phyloP scores from a whole-genome alignment of 805 yeast genomes.

The Wickerhamomyces chambardii region DNA sequence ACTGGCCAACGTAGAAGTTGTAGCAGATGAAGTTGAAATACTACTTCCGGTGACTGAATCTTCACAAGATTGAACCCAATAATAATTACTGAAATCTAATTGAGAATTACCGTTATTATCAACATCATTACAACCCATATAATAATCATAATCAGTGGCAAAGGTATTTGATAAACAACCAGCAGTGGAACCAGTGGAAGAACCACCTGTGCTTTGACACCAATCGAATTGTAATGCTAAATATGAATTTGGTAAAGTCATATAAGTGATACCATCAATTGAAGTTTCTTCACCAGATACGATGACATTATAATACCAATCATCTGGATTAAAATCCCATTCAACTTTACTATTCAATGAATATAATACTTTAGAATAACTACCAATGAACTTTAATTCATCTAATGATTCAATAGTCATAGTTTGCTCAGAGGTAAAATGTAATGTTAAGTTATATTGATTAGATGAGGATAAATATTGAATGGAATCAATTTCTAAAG shows the following conservation, averaged over 20 bases:
- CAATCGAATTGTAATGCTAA: conserved; percentile 12
- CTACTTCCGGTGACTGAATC: not conserved
- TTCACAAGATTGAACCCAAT: conserved; percentile 16
- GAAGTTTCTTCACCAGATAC: not conserved
- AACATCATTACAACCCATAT: conserved; percentile 9
- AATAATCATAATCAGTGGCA: conserved; percentile 13
- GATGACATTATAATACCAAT: conserved; percentile 2
- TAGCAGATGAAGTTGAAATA: not conserved
- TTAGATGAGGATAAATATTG: not conserved
- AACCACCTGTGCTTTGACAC: conserved; percentile 5
- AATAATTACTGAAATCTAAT: conserved; percentile 2
- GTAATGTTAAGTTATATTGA: conserved; percentile 8
- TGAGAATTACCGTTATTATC: not conserved
- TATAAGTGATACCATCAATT: conserved; percentile 4
- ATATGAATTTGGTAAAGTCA: conserved; percentile 6
- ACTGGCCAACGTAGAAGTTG: not conserved
- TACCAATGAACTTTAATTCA: conserved; percentile 12
- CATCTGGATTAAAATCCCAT: conserved; percentile 3
- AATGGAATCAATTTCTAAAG: not conserved
- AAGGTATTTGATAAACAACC: conserved; percentile 13
- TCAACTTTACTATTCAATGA: conserved; percentile 4
- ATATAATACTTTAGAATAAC: conserved; percentile 5
- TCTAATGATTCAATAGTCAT: conserved; percentile 8
- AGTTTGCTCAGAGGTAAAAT: conserved; percentile 2
- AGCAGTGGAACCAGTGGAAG: conserved; percentile 10